These are phyloP conservation scores for Purshia tridentata DNA, from an alignment of 306 rosid genomes.

Conservation along the genomic window DNA sequence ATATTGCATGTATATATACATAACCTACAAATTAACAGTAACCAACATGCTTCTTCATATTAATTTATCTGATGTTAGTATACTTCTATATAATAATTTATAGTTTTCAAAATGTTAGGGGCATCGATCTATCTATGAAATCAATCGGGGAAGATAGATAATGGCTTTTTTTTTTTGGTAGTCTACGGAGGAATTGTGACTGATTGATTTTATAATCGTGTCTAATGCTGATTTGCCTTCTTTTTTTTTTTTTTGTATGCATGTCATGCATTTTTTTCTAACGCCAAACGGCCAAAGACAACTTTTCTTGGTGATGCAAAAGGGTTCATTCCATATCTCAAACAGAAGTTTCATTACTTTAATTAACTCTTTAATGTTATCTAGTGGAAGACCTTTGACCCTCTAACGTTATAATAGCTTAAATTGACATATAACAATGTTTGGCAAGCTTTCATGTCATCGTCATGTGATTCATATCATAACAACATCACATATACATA, in stretches of 20 bases:
- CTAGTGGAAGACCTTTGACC: not conserved
- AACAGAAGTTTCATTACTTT: not conserved
- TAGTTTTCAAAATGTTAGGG: not conserved
- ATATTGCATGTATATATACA: no score
- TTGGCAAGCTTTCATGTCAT: not conserved
- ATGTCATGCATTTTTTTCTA: not conserved
- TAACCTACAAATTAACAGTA: no score
- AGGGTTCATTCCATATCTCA: not conserved
- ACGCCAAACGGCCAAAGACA: not conserved
- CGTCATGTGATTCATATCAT: not conserved
- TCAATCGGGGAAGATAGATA: not conserved
- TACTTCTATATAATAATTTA: not conserved
- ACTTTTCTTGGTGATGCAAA: not conserved
- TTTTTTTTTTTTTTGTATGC: not conserved
- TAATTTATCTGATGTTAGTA: not conserved
- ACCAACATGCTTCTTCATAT: no score
- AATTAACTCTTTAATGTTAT: not conserved
- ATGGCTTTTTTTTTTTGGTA: not conserved
- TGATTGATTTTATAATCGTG: not conserved
- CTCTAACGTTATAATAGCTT: not conserved
- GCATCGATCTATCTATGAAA: not conserved
- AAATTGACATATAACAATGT: not conserved
- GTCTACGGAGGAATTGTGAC: not conserved
- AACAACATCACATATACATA: not conserved
- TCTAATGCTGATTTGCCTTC: not conserved